These are phyloP conservation scores for Mucor sp. DNA, from an alignment of 371 early-diverging fungal species.

Conservation along the genomic window DNA sequence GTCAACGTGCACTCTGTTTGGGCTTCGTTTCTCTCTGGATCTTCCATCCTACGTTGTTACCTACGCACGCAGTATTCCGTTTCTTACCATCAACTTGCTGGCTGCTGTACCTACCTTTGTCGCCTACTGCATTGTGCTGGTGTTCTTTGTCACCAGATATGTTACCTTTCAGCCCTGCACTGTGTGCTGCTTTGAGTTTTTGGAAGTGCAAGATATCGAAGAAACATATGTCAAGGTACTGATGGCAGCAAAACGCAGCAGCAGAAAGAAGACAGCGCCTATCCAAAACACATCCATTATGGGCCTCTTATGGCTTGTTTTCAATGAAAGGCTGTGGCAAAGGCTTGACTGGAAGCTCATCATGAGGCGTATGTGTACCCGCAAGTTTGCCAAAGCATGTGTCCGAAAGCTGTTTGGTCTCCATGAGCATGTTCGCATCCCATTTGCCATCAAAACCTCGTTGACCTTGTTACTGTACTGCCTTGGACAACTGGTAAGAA, in stretches of 20 bases:
- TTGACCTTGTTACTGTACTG: slow-evolving; percentile 40
- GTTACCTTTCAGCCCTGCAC: slow-evolving; percentile 31
- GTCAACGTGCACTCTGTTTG: slow-evolving; percentile 31
- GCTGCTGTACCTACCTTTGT: slow-evolving; percentile 36
- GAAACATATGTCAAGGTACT: slow-evolving; percentile 42
- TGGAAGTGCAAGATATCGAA: slow-evolving; percentile 44
- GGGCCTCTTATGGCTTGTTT: background rate
- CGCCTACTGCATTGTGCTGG: slow-evolving; percentile 28
- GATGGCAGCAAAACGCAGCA: background rate
- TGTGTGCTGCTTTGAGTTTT: slow-evolving; percentile 29
- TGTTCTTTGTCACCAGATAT: slow-evolving; percentile 30
- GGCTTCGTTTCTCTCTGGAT: slow-evolving; percentile 36
- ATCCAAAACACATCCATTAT: background rate
- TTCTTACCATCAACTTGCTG: slow-evolving; percentile 34
- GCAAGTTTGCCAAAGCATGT: background rate
- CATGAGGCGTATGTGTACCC: background rate
- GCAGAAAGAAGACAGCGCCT: background rate
- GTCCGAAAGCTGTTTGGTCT: slow-evolving; percentile 23
- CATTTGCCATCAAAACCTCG: slow-evolving; percentile 43
- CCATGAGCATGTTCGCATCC: slow-evolving; percentile 32
- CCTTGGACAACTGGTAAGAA: slow-evolving; percentile 41
- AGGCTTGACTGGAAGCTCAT: background rate
- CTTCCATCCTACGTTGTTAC: slow-evolving; percentile 39
- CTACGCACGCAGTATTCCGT: slow-evolving; percentile 38
- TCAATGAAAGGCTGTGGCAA: background rate